Base-by-base conservation (phyloP, 2,329 filamentous ascomycete species). In the Calonectria leucothoes region DNA sequence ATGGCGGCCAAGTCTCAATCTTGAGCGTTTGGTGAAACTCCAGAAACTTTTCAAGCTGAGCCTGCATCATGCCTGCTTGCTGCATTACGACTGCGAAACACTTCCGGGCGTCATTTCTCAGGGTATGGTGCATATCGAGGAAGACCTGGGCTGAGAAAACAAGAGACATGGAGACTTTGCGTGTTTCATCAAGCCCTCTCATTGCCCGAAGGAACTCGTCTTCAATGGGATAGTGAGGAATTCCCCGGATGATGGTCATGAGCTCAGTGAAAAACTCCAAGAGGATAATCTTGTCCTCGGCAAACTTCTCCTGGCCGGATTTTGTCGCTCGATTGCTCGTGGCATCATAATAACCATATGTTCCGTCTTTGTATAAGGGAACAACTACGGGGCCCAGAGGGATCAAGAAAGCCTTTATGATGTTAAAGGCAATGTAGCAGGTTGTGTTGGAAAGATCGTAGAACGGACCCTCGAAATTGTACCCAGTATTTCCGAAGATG, bases 131-230 rank as follows among this genome's bases (percentile, higher is more conserved):
- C 39, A 86, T 84, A 51, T 88, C 86, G 5, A 88, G 82, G 70
- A 84, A 85, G 14, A 86, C 70, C 59, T 88, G 85, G 6, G 82
- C 79, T 11, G 84, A 85, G 69, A 87, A 88, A 1, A 83, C 77
- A 11, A 84, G 78, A 71, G 81, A 83, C 48, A 87, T 82, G 0
- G 86, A 77, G 3, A 86, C 67, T 6, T 81, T 55, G 2, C 71
- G 57, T 0, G 82, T 85, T 6, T 78, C 71, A 33, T 79, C 75
- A 23, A 85, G 69, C 48, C 84, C 77, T 27, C 78, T 76, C 14
- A 87, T 76, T 1, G 82, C 83, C 1, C 83, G 83, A 3, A 67
- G 17, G 11, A 71, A 71, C 33, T 71, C 83, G 65, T 88, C 86
- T 51, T 84, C 75, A 6, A 82, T 77, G 0, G 81, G 81, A 69